Base-by-base conservation (phyloP, 441 rosid species). In the Eruca vesicaria region DNA sequence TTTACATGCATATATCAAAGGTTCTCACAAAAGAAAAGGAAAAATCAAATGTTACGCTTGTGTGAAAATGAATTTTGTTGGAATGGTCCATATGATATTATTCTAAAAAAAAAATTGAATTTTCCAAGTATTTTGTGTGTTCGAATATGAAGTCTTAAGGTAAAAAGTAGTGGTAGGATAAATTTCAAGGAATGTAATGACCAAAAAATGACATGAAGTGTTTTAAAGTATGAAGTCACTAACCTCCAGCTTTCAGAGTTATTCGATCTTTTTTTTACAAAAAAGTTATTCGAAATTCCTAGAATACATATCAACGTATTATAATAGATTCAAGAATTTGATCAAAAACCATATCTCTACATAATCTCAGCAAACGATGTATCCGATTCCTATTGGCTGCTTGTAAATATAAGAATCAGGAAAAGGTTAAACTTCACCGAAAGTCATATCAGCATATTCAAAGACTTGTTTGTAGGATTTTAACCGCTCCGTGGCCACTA, bases 291-390 rank as follows among this genome's bases (percentile, higher is more conserved):
- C 75, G 68, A 59, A 48, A 32, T 58, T 71, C 68, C 52, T 71
- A 71, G n/a, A 65, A 28, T 59, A 50, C 48, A 58, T 36, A 71
- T 43, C 55, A 71, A 64, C 8, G 12, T 45, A 45, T 33, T 23
- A 23, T 71, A 65, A 31, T 58, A 71, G 61, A 77, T 59, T 71
- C 16, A 71, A 2, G 10, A 59, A 50, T 38, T 72, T 67, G 26
- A 66, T 78, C 59, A 61, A 67, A 36, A 71, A 31, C 41, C 77
- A 78, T 72, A 72, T 78, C 77, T 72, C 60, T 31, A 12, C 52
- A 77, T 66, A 60, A n/a, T 72, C 41, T 72, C 26, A n/a, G 41
- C 2, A 19, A 35, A 52, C 28, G 5, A 62, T 62, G 41, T 75
- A 63, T 75, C 65, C 50, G 74, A 21, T 62, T 68, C 64, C 7